phyloP scores from a whole-genome alignment of 768 basidiomycete genomes.

The Russula brevipes region DNA sequence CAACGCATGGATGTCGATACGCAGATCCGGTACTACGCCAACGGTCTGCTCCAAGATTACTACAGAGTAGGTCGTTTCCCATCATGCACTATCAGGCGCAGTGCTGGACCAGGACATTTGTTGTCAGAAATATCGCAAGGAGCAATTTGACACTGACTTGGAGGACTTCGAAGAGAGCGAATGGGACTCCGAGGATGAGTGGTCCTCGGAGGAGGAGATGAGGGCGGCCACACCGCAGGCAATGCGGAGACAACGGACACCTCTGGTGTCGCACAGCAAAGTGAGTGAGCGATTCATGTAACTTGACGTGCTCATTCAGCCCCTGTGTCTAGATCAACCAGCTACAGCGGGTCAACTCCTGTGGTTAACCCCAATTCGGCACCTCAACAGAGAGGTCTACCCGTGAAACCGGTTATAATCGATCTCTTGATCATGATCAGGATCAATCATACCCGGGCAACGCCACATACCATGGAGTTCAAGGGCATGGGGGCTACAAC shows the following conservation, averaged over 20 bases:
- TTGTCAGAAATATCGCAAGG: slow-evolving; percentile 12
- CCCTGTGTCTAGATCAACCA: not conserved
- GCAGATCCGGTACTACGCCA: slow-evolving; percentile 19
- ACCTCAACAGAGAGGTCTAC: not conserved
- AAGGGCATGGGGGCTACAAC: not conserved
- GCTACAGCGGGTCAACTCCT: not conserved
- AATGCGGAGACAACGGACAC: not conserved
- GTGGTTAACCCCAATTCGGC: not conserved
- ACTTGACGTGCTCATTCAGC: not conserved
- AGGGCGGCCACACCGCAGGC: too few relatives aligned
- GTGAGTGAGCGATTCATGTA: not conserved
- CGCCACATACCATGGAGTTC: not conserved
- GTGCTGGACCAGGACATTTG: not conserved
- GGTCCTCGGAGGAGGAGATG: slow-evolving; percentile 11
- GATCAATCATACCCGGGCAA: not conserved
- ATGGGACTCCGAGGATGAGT: slow-evolving; percentile 20
- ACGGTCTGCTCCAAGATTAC: slow-evolving; percentile 19
- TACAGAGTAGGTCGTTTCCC: slow-evolving; percentile 8
- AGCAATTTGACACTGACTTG: slow-evolving; percentile 14
- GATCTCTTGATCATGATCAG: not conserved
- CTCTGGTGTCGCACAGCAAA: not conserved
- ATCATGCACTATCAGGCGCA: not conserved
- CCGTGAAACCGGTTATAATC: not conserved
- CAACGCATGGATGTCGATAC: slow-evolving; percentile 20
- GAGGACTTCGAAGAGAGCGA: slow-evolving; percentile 2